Evolutionary conservation across 23 red algal species (phyloP), one percentile per base, ranked within the genome.

Genomic region (Cyanidium caldarium): DNA sequence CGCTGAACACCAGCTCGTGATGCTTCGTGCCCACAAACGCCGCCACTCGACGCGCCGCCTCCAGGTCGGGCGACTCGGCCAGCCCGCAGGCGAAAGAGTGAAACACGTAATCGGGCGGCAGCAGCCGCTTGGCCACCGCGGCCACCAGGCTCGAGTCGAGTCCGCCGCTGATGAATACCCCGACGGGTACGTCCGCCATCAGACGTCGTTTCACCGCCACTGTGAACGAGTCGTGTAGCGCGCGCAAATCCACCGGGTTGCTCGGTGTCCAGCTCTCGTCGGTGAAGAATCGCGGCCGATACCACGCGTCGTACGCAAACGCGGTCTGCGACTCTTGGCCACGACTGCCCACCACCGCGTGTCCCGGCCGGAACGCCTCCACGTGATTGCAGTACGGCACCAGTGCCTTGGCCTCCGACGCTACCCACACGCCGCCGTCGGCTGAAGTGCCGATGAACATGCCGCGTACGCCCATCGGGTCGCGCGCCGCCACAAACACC

Each of bases 11-110:
- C 13, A 86, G 45, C 14, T 83, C 92, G 44, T 88, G 83, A 68
- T 98, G 92, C 68, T 81, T 68, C n/a, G 92, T 98, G 33, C 79
- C 79, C 21, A 98, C 35, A 39, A 78, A 98, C 31, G 88, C 92
- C 12, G 84, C 84, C 3, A 98, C 92, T 73, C 80, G 83, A 26
- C 83, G 84, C 26, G 92, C 92, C 13, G 92, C 92, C 16, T 33
- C 40, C 17, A 98, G 38, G 44, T 98, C 92, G 3, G 92, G 92
- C 20, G 84, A 81, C 1, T 83, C 92, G 30, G 82, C 82, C 40
- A 88, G 68, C 29, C 92, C 92, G 78, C 86, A 21, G 66, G 82
- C 39, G 82, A 98, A 69, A 57, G 77, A 73, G 65, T 94, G 88
- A 61, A 77, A 73, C 38, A 72, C 72, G 43, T 94, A 94, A 3